phyloP scores from a whole-genome alignment of 129 eudicot species.

The Centaurea solstitialis region DNA sequence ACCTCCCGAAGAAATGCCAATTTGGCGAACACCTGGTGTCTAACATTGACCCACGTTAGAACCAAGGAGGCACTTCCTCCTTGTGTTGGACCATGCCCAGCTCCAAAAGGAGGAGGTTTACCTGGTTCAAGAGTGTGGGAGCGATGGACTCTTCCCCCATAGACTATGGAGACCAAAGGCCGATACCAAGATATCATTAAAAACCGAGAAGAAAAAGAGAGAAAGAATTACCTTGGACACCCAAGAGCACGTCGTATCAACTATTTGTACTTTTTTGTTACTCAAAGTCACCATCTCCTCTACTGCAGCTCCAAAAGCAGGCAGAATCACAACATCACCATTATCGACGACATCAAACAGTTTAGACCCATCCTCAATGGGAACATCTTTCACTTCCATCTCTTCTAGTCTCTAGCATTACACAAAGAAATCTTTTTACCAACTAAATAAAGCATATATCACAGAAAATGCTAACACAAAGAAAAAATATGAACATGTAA shows the following conservation, averaged over 20 bases:
- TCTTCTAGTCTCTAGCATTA: conserved; percentile 72
- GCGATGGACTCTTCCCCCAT: background rate
- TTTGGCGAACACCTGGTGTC: too few species aligned
- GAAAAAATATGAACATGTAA: background rate
- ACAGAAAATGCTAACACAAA: conserved; percentile 5
- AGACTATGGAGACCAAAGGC: background rate
- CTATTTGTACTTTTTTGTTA: conserved; percentile 85
- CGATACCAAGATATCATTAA: background rate
- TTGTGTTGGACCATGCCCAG: background rate
- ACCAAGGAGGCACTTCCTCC: background rate
- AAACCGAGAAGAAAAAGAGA: background rate
- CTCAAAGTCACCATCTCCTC: conserved; percentile 78
- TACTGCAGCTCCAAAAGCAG: conserved; percentile 98
- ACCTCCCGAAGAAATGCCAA: background rate
- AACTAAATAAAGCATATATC: conserved; percentile 1
- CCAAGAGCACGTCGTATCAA: conserved; percentile 99
- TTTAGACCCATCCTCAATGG: conserved; percentile 64
- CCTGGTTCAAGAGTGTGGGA: background rate
- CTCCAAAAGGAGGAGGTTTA: background rate
- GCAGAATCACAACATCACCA: conserved; percentile 92
- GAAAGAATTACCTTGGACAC: conserved; percentile 64
- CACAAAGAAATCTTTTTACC: conserved; percentile 12
- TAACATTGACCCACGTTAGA: background rate
- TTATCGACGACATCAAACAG: conserved; percentile 75
- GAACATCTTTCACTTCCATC: conserved; percentile 78